Evolutionary conservation across 1,284 basidiomycete genomes (phyloP).

Genomic region (Sporisorium iseilematis-ciliati): DNA sequence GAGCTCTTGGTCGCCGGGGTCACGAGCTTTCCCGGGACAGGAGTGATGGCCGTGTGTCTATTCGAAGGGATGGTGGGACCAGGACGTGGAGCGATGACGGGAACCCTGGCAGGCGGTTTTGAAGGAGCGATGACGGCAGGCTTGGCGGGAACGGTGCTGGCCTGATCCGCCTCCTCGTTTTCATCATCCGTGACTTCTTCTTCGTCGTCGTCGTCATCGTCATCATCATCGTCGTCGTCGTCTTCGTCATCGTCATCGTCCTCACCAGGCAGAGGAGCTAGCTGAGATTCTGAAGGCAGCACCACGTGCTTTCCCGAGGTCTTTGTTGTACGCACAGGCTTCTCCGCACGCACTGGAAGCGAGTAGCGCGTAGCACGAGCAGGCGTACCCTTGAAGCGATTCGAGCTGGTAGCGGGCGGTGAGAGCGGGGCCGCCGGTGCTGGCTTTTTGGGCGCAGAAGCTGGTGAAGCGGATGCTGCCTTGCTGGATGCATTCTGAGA

Average conservation of each 20-base stretch:
- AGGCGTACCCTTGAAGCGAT: slow-evolving; percentile 65
- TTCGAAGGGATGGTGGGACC: slow-evolving; percentile 40
- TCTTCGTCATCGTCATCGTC: slow-evolving; percentile 71
- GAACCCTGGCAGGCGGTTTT: slow-evolving; percentile 48
- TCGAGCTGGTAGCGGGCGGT: slow-evolving; percentile 35
- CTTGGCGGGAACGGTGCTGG: slow-evolving; percentile 1
- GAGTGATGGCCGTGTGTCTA: slow-evolving; percentile 33
- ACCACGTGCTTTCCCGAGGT: slow-evolving; percentile 91
- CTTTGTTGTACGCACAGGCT: slow-evolving; percentile 83
- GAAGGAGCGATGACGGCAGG: slow-evolving; percentile 13
- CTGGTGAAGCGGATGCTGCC: slow-evolving; percentile 10
- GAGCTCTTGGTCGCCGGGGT: slow-evolving; percentile 33
- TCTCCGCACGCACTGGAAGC: slow-evolving; percentile 66
- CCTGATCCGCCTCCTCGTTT: slow-evolving; percentile 2
- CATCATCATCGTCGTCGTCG: slow-evolving; percentile 60
- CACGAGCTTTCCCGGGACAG: slow-evolving; percentile 41
- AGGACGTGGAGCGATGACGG: slow-evolving; percentile 42
- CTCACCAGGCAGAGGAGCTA: slow-evolving; percentile 77
- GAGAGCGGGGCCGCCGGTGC: slow-evolving; percentile 34
- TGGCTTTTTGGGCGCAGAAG: slow-evolving; percentile 10
- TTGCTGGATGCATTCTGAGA: slow-evolving; percentile 15
- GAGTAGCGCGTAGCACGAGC: slow-evolving; percentile 66
- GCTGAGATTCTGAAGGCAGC: slow-evolving; percentile 89
- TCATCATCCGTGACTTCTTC: slow-evolving; percentile 67
- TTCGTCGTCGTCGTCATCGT: slow-evolving; percentile 66